These are phyloP conservation scores for Chimonanthus salicifolius DNA, from an alignment of 164 flowering plant genomes.

Conservation along the genomic window DNA sequence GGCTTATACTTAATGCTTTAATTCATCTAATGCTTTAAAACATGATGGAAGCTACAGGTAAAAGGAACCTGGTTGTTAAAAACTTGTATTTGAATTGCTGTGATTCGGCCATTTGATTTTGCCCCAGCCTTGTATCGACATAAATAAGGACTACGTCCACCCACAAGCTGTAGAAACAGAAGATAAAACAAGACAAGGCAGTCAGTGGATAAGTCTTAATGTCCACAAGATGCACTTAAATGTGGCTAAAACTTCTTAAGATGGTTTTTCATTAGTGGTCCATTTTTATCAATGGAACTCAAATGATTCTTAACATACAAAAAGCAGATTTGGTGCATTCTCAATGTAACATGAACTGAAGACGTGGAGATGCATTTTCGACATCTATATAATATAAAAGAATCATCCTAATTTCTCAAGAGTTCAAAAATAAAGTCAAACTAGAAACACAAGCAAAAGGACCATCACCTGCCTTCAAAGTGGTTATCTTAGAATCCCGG, in stretches of 20 bases:
- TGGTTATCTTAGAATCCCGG: no score
- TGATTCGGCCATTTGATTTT: constrained; percentile 1
- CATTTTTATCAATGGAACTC: not conserved
- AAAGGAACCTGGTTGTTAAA: constrained; percentile 8
- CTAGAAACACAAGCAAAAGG: not conserved
- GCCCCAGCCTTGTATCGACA: constrained; percentile 7
- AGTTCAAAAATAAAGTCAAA: not conserved
- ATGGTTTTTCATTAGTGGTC: not conserved
- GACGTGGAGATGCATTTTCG: not conserved
- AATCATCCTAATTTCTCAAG: not conserved
- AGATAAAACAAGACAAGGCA: not conserved
- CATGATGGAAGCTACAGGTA: not conserved
- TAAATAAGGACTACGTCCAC: constrained; percentile 11
- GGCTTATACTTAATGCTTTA: not conserved
- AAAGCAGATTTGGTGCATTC: not conserved
- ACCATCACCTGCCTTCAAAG: not conserved
- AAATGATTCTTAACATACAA: not conserved
- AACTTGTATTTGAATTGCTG: constrained; percentile 8
- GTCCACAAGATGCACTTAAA: not conserved
- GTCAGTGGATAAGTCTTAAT: not conserved
- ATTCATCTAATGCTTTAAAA: not conserved
- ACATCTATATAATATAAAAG: not conserved
- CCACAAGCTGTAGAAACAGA: constrained; percentile 9
- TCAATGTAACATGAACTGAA: not conserved
- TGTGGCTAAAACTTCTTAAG: not conserved